Evolutionary conservation across 1,139 yeast species (phyloP).

Genomic region (Schwanniomyces etchellsii): DNA sequence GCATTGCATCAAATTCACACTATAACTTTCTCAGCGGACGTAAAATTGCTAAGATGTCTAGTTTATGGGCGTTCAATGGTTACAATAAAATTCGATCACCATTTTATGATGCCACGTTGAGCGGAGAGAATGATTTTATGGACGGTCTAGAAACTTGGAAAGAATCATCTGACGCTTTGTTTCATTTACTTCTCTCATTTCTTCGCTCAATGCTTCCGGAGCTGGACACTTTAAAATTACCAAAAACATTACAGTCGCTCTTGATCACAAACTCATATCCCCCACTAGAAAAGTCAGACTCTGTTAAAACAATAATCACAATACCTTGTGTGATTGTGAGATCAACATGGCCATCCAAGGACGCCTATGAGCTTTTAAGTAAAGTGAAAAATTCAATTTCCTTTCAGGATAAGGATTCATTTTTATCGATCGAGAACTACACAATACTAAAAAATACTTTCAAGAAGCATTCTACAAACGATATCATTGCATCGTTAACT

Average conservation of each 20-base stretch:
- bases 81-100: conserved; percentile 19
- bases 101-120: conserved; percentile 38
- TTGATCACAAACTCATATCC: conserved; percentile 64
- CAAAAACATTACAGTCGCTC: conserved; percentile 58
- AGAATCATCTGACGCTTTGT: conserved; percentile 79
- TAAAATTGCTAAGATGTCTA: conserved; percentile 76
- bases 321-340: conserved; percentile 60
- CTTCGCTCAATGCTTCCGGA: conserved; percentile 75
- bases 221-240: conserved; percentile 51
- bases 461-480: conserved; percentile 50
- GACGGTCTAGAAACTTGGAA: conserved; percentile 78
- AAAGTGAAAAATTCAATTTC: conserved; percentile 62
- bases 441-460: conserved; percentile 70
- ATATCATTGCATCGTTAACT: conserved; percentile 61
- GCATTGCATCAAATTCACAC: conserved; percentile 79
- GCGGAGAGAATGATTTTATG: conserved; percentile 42
- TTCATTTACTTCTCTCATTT: conserved; percentile 73
- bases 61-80: conserved; percentile 78
- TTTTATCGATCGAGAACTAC: conserved; percentile 74
- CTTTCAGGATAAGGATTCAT: conserved; percentile 65
- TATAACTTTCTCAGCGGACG: conserved; percentile 76
- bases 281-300: conserved; percentile 38
- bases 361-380: conserved; percentile 37
- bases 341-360: conserved; percentile 54
- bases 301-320: conserved; percentile 34